A percentile compares a stretch with the other conserved stretches of the same genome.
These are phyloP conservation scores for Stephania cephalantha DNA, from an alignment of 164 flowering plant genomes.

Conservation along the genomic window DNA sequence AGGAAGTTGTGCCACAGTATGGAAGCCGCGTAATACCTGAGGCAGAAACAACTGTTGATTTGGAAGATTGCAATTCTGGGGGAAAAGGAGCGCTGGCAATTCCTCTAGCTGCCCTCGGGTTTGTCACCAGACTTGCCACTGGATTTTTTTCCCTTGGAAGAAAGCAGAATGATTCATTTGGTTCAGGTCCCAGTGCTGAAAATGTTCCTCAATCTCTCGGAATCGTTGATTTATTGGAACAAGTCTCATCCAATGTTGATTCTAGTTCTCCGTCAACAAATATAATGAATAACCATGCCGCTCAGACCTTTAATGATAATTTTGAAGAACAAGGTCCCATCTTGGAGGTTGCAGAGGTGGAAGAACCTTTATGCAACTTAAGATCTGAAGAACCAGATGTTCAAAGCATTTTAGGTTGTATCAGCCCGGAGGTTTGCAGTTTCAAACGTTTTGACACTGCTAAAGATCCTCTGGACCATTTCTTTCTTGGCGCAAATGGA, in stretches of 20 bases:
- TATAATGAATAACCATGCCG: conserved; percentile 20
- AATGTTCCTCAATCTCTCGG: conserved; percentile 29
- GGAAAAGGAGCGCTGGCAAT: conserved; percentile 63
- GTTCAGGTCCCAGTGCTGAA: conserved; percentile 29
- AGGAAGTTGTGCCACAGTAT: conserved; percentile 39
- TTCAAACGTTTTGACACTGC: conserved; percentile 78
- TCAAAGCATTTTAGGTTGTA: conserved; percentile 9
- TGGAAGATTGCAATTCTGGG: conserved; percentile 44
- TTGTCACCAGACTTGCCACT: conserved; percentile 67
- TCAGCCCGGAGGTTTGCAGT: conserved; percentile 24
- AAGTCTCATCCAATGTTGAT: conserved; percentile 24
- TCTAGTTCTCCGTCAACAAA: conserved; percentile 34
- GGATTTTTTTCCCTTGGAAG: conserved; percentile 67
- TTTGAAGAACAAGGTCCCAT: conserved; percentile 21
- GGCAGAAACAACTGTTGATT: conserved; percentile 14
- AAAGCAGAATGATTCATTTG: conserved; percentile 30
- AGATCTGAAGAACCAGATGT: conserved; percentile 27
- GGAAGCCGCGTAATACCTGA: conserved; percentile 23
- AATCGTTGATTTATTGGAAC: conserved; percentile 16
- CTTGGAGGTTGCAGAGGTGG: conserved; percentile 21
- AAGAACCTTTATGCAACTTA: conserved; percentile 25
- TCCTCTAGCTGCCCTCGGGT: conserved; percentile 75
- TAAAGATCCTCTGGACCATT: conserved; percentile 75
- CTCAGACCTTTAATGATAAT: conserved; percentile 15
- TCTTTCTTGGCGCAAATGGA: conserved; percentile 51